These are phyloP conservation scores for Claviceps spartinae DNA, from an alignment of 2,329 filamentous ascomycete species.

Conservation along the genomic window DNA sequence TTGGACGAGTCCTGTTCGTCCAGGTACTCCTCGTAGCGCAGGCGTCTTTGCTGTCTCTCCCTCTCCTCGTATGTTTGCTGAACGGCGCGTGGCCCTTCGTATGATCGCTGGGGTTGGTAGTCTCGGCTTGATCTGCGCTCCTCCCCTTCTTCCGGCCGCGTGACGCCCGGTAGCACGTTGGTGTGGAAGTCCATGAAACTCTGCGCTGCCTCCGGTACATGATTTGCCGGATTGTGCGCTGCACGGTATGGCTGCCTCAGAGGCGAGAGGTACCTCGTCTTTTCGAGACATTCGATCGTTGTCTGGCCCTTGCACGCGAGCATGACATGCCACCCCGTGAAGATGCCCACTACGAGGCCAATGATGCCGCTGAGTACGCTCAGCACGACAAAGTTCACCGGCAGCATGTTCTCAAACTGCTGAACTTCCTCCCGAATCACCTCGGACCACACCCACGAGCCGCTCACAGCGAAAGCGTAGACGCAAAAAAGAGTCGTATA, in stretches of 20 bases:
- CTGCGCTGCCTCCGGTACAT: conserved; percentile 43
- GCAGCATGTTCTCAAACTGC: conserved; percentile 64
- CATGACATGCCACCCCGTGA: conserved; percentile 84
- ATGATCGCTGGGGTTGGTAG: conserved; percentile 3
- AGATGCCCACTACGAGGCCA: conserved; percentile 73
- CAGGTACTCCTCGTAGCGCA: conserved; percentile 57
- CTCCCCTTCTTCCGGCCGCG: conserved; percentile 71
- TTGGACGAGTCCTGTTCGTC: conserved; percentile 81
- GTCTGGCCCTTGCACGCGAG: conserved; percentile 70
- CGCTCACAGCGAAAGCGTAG: conserved; percentile 63
- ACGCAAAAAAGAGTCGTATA: conserved; percentile 83
- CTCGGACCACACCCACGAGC: conserved; percentile 74
- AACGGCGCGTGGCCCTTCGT: conserved; percentile 23
- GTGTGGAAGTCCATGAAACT: conserved; percentile 72
- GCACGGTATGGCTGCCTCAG: conserved; percentile 56
- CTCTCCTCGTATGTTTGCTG: conserved; percentile 41
- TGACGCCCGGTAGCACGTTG: conserved; percentile 67
- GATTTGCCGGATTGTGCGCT: conserved; percentile 38
- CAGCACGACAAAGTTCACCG: conserved; percentile 82
- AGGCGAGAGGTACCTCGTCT: conserved; percentile 82
- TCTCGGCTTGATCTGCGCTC: conserved; percentile 24
- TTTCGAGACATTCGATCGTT: conserved; percentile 92
- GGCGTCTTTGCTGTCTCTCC: conserved; percentile 40
- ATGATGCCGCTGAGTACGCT: conserved; percentile 84
- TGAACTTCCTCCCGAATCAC: conserved; percentile 55